phyloP scores from a whole-genome alignment of 2,329 filamentous ascomycete species.

The Neopestalotiopsis sp. region DNA sequence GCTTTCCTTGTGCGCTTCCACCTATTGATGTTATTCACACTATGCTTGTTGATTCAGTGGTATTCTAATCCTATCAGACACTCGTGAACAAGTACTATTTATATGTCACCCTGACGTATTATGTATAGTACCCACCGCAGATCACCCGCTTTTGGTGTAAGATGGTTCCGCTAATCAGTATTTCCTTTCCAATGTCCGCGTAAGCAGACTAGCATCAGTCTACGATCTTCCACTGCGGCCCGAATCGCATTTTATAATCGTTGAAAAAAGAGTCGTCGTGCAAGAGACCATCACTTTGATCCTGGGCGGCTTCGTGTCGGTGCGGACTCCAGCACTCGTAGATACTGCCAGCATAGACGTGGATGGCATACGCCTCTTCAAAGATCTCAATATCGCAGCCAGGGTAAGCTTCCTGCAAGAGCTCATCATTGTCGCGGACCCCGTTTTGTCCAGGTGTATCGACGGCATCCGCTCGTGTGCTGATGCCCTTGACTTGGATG shows the following conservation, averaged over 20 bases:
- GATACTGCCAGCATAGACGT: background rate
- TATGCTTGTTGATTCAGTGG: too few relatives aligned
- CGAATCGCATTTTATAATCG: slow-evolving; percentile 16
- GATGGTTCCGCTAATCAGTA: background rate
- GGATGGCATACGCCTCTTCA: slow-evolving; percentile 3
- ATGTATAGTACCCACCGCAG: too few relatives aligned
- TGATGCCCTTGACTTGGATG: slow-evolving; percentile 13
- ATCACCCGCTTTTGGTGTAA: too few relatives aligned
- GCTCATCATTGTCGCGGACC: slow-evolving; percentile 4
- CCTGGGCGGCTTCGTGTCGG: slow-evolving; percentile 10
- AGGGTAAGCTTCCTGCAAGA: slow-evolving; percentile 8
- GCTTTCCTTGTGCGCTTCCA: too few relatives aligned
- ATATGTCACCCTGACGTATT: too few relatives aligned
- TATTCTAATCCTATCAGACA: too few relatives aligned
- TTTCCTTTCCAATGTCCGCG: background rate
- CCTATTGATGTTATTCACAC: too few relatives aligned
- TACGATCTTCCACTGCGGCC: slow-evolving; percentile 16
- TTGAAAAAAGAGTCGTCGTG: background rate
- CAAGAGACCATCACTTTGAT: slow-evolving; percentile 16
- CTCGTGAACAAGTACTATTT: too few relatives aligned
- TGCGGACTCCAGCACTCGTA: background rate
- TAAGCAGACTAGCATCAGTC: background rate
- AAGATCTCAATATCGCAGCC: slow-evolving; percentile 14
- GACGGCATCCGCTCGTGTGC: background rate
- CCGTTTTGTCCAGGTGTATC: background rate